Evolutionary conservation across 1,284 basidiomycete genomes (phyloP).

Genomic region (Cryptococcus neoformans): DNA sequence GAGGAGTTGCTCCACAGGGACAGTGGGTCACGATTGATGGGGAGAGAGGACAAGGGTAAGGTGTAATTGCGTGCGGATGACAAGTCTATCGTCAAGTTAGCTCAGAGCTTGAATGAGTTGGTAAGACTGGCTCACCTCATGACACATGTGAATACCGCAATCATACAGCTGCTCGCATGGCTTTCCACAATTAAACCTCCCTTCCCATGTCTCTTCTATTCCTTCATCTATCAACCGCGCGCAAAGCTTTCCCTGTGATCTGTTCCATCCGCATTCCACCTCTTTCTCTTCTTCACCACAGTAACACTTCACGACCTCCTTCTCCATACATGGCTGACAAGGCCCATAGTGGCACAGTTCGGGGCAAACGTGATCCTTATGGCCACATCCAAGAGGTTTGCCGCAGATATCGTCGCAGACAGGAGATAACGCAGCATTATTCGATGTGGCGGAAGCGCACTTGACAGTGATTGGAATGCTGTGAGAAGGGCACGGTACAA

Average conservation of each 20-base stretch:
- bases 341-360: conserved; percentile 67
- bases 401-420: conserved; percentile 68
- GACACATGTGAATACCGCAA: conserved; percentile 70
- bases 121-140: conserved; percentile 49
- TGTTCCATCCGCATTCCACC: conserved; percentile 64
- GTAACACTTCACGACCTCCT: conserved; percentile 63
- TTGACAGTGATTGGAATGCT: conserved; percentile 61
- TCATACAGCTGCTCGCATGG: conserved; percentile 67
- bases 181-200: conserved; percentile 64
- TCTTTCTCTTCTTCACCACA: conserved; percentile 67
- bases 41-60: conserved; percentile 67
- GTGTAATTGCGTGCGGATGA: conserved; percentile 64
- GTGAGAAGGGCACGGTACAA: conserved; percentile 65
- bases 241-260: conserved; percentile 38
- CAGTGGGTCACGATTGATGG: conserved; percentile 67
- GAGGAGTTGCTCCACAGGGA: conserved; percentile 69
- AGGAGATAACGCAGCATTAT: conserved; percentile 49
- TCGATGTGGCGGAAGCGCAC: conserved; percentile 56
- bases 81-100: conserved; percentile 36
- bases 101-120: background rate
- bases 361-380: conserved; percentile 55
- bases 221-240: conserved; percentile 17
- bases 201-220: conserved; percentile 57
- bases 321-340: conserved; percentile 62
- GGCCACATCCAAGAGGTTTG: conserved; percentile 61